A percentile compares a stretch with the other conserved stretches of the same genome.
Evolutionary conservation across 1,139 yeast genomes (phyloP).

Genomic region (Blastobotrys elegans): DNA sequence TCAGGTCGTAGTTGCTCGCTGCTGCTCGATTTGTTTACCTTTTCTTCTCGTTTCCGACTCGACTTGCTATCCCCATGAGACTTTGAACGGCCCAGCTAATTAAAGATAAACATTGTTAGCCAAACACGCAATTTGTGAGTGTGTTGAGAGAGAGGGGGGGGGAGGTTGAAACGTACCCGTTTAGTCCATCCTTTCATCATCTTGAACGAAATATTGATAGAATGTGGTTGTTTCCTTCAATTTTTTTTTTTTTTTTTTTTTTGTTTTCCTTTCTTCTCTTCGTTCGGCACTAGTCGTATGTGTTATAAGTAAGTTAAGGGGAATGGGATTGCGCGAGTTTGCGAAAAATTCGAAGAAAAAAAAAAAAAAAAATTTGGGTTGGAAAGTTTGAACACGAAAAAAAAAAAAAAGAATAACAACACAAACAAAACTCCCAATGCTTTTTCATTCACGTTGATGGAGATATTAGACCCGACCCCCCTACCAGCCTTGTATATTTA

Average conservation of each 20-base stretch:
- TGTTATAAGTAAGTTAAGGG: no score
- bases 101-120: background rate
- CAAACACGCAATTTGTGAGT: no score
- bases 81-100: slow-evolving; percentile 31
- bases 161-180: slow-evolving; percentile 26
- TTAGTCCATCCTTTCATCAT: slow-evolving; percentile 41
- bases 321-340: no score
- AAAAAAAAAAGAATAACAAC: background rate
- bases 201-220: slow-evolving; percentile 7
- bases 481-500: no score
- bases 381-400: background rate
- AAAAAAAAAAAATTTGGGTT: background rate
- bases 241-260: background rate
- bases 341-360: no score
- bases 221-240: background rate
- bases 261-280: background rate
- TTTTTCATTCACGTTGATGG: no score
- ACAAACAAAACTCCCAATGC: background rate
- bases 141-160: no score
- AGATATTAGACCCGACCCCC: no score
- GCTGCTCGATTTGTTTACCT: slow-evolving; percentile 17
- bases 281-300: background rate
- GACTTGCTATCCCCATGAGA: slow-evolving; percentile 25
- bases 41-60: slow-evolving; percentile 16
- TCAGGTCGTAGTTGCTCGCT: slow-evolving; percentile 23